Base-by-base conservation (phyloP, 495 filamentous ascomycete species). In the Friedmanniomyces simplex region DNA sequence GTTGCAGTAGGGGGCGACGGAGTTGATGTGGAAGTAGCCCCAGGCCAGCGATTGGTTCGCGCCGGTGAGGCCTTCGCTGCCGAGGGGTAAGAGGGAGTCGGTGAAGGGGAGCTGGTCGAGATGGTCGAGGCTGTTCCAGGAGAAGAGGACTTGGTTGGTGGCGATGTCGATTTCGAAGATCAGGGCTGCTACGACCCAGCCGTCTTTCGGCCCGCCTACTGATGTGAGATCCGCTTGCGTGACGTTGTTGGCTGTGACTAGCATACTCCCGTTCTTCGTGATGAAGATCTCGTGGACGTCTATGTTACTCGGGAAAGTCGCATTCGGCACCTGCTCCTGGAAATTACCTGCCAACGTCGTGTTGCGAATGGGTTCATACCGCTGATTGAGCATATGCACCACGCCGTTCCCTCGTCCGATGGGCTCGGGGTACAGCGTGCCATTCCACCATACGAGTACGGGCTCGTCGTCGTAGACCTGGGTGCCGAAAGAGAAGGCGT, bases 91-190 rank as follows among this genome's bases (percentile, higher is more conserved):
- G 7, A 61, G n/a, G 20, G 59, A 61, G 18, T 42, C 49, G 8
- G 49, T 52, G 47, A 57, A 54, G 16, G 54, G 54, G 24, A 57
- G 50, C 11, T 73, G 63, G 6, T 64, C 69, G 12, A 67, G 68
- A 25, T 57, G 32, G 7, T 61, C 51, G 21, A 62, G 57, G 28
- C 54, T 56, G 24, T 69, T 67, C 73, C 72, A 76, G 45, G 59
- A 52, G 53, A 73, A 76, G 20, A 73, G 13, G n/a, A 63, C 53
- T n/a, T 65, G 22, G 46, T 61, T 63, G 18, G 61, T 68, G 21
- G 51, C 55, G 25, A 68, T 62, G 50, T 66, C 59, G 45, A 68
- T 59, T 36, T 66, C 66, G 36, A 65, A 64, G 41, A 68, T 56
- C 12, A 66, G 28, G 18, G 58, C 51, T 22, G 67, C 64, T 36